phyloP scores from a whole-genome alignment of 2,329 filamentous ascomycete species.

The Aspergillus arachidicola region DNA sequence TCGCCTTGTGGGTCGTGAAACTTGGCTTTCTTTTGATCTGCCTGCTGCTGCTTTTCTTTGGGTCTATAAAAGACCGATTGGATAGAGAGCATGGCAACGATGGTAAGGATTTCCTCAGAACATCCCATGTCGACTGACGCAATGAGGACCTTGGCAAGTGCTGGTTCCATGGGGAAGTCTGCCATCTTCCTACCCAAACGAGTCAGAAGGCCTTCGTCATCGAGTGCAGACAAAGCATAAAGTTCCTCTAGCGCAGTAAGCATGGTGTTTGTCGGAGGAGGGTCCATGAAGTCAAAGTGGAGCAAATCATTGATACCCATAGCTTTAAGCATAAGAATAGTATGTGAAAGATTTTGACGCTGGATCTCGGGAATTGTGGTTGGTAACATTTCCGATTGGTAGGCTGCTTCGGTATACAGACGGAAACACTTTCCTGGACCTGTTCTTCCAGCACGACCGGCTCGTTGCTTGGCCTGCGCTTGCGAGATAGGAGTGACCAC shows the following conservation, averaged over 20 bases:
- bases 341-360: slow-evolving; percentile 85
- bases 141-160: slow-evolving; percentile 87
- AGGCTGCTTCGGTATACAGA: slow-evolving; percentile 92
- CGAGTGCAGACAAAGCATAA: slow-evolving; percentile 86
- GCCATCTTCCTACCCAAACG: slow-evolving; percentile 95
- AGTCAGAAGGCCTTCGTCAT: slow-evolving; percentile 93
- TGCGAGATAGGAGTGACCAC: slow-evolving; percentile 96
- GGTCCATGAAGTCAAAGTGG: slow-evolving; percentile 99
- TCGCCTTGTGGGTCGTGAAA: slow-evolving; percentile 96
- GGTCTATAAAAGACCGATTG: slow-evolving; percentile 90
- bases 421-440: slow-evolving; percentile 96
- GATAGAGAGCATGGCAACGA: slow-evolving; percentile 91
- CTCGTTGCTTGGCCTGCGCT: slow-evolving; percentile 92
- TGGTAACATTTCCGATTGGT: slow-evolving; percentile 94
- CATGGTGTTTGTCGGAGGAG: slow-evolving; percentile 96
- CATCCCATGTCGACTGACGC: slow-evolving; percentile 84
- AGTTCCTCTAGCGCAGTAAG: slow-evolving; percentile 92
- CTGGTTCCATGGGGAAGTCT: slow-evolving; percentile 96
- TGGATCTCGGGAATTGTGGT: slow-evolving; percentile 97
- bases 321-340: slow-evolving; percentile 96
- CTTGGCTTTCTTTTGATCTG: slow-evolving; percentile 96
- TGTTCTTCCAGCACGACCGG: slow-evolving; percentile 89
- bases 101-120: slow-evolving; percentile 90
- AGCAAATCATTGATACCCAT: slow-evolving; percentile 99
- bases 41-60: slow-evolving; percentile 94